A percentile compares a stretch with the other conserved stretches of the same genome.
Evolutionary conservation across 108 stramenopile species (phyloP).

Genomic region (Nannochloropsis salina): DNA sequence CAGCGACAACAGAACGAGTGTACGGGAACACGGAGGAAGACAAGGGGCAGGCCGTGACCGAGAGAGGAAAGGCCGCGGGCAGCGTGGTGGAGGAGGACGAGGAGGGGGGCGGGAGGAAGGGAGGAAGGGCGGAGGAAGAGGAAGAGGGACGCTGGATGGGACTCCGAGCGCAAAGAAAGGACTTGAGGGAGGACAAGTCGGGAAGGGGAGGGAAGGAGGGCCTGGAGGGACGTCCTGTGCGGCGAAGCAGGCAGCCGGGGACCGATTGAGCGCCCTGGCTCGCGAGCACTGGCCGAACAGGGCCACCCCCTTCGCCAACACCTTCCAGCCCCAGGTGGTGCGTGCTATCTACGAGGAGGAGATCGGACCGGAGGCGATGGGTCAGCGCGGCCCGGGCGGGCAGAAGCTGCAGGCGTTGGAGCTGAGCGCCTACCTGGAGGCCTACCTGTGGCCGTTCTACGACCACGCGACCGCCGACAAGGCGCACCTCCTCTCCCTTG

Average conservation of each 20-base stretch:
- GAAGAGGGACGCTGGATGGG: not conserved
- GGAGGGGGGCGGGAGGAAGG: not conserved
- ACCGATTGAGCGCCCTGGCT: not conserved
- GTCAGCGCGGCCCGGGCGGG: not conserved
- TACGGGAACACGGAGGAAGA: not conserved
- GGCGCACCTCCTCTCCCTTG: slow-evolving; percentile 43
- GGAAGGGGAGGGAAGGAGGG: not conserved
- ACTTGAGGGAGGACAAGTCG: not conserved
- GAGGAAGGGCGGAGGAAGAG: not conserved
- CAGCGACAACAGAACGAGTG: not conserved
- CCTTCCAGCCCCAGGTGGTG: not conserved
- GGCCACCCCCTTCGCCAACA: not conserved
- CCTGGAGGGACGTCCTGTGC: not conserved
- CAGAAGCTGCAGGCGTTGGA: slow-evolving; percentile 43
- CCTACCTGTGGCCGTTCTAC: slow-evolving; percentile 52
- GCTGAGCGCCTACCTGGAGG: slow-evolving; percentile 50
- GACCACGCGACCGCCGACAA: not conserved
- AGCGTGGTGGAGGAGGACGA: not conserved
- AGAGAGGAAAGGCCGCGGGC: slow-evolving; percentile 7
- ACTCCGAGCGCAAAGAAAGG: not conserved
- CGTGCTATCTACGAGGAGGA: not conserved
- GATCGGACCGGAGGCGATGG: not conserved
- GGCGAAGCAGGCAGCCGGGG: not conserved
- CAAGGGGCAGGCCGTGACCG: not conserved
- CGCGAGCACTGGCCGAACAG: not conserved